phyloP scores from a whole-genome alignment of 768 basidiomycete species.

The Suillus cothurnatus region DNA sequence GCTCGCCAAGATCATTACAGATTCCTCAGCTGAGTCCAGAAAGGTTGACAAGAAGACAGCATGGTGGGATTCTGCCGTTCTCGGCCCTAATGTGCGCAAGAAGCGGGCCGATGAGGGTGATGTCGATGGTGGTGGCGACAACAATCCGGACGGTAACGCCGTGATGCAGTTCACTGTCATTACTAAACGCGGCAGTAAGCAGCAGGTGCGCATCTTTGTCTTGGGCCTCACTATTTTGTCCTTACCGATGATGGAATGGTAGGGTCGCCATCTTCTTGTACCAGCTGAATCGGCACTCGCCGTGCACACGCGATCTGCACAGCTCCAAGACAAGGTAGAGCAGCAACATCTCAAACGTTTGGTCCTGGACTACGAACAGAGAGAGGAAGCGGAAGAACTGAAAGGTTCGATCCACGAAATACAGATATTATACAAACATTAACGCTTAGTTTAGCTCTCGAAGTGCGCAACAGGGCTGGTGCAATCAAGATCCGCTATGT shows the following conservation, averaged over 20 bases:
- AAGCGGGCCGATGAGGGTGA: conserved; percentile 64
- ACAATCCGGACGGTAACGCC: conserved; percentile 27
- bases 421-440: neutral
- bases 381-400: conserved; percentile 82
- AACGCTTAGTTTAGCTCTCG: conserved; percentile 49
- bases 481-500: conserved; percentile 79
- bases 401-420: conserved; percentile 50
- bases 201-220: conserved; percentile 58
- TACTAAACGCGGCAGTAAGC: conserved; percentile 91
- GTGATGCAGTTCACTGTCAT: conserved; percentile 93
- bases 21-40: conserved; percentile 78
- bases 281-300: conserved; percentile 88
- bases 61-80: conserved; percentile 87
- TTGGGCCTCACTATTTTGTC: conserved; percentile 13
- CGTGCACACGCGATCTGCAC: conserved; percentile 87
- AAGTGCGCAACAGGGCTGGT: conserved; percentile 65
- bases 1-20: conserved; percentile 92
- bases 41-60: conserved; percentile 90
- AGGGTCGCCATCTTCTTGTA: conserved; percentile 89
- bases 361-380: conserved; percentile 89
- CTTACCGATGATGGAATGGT: conserved; percentile 12
- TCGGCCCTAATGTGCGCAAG: conserved; percentile 65
- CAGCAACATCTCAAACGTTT: conserved; percentile 97
- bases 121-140: conserved; percentile 47
- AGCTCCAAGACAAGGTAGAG: conserved; percentile 92